These are phyloP conservation scores for Carex parvula DNA, from an alignment of 176 grass and related monocot species.

Conservation along the genomic window DNA sequence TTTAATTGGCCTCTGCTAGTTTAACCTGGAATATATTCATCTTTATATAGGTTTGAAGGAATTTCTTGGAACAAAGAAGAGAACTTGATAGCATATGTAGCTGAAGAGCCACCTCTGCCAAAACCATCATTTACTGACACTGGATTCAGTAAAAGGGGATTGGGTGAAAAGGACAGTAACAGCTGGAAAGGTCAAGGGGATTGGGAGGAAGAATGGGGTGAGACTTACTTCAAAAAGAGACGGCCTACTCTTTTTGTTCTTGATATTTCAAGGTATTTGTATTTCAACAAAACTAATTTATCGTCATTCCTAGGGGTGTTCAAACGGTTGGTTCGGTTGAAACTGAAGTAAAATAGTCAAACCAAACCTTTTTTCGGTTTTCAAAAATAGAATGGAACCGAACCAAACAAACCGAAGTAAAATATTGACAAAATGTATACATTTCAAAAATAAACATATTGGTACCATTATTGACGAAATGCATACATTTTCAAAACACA, in stretches of 20 bases:
- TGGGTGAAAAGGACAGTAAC: conserved; percentile 60
- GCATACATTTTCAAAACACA: too few species aligned
- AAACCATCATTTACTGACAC: conserved; percentile 68
- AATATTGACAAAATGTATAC: too few species aligned
- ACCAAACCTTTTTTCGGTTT: too few species aligned
- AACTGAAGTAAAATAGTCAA: too few species aligned
- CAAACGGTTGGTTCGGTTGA: too few species aligned
- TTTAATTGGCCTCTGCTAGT: not conserved
- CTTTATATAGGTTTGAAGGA: conserved; percentile 82
- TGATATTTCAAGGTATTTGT: conserved; percentile 55
- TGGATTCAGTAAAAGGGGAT: conserved; percentile 70
- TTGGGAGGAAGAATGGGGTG: conserved; percentile 87
- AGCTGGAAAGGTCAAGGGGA: conserved; percentile 97
- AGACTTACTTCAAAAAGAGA: conserved; percentile 89
- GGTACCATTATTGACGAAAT: too few species aligned
- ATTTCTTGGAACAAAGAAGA: conserved; percentile 95
- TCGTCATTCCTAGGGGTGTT: not conserved
- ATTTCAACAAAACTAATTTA: conserved; percentile 13
- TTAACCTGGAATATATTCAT: not conserved
- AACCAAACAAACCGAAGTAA: too few species aligned
- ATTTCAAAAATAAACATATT: too few species aligned
- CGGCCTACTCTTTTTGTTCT: conserved; percentile 72
- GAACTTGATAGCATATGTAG: conserved; percentile 72
- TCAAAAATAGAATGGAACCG: too few species aligned
- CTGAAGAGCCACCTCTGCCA: conserved; percentile 70